Conservation (phyloP, 106 monocot species). For the Iris macrosiphon region DNA sequence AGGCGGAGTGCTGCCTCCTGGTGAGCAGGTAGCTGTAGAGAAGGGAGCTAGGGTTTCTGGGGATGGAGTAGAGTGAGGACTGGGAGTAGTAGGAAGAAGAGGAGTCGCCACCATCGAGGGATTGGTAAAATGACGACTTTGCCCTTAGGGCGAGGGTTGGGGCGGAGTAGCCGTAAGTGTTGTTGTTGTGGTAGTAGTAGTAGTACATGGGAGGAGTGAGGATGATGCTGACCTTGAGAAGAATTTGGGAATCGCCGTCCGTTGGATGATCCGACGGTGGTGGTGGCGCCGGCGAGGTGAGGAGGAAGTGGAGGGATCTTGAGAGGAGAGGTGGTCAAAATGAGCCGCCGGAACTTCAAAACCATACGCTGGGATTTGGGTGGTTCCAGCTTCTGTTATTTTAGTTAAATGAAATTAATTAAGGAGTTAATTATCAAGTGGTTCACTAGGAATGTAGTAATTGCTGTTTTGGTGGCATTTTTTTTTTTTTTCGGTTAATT, state of each 20-base stretch:
- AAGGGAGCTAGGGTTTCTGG: conserved; percentile 10
- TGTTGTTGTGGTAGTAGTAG: neutral
- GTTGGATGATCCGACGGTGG: neutral
- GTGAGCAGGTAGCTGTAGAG: conserved; percentile 4
- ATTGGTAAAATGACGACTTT: conserved; percentile 10
- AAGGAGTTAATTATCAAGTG: too few species aligned
- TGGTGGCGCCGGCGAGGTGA: neutral
- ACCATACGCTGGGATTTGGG: too few species aligned
- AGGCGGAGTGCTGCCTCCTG: neutral
- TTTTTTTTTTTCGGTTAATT: too few species aligned
- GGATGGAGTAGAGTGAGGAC: neutral
- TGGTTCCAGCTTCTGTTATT: too few species aligned
- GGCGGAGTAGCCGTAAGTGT: conserved; percentile 3
- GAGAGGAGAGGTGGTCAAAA: conserved; percentile 11
- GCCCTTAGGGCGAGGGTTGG: conserved; percentile 16
- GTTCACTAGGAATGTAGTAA: too few species aligned
- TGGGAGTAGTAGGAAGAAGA: conserved; percentile 1
- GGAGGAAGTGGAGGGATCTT: conserved; percentile 14
- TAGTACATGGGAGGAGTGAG: neutral
- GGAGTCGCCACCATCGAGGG: neutral
- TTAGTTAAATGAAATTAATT: too few species aligned
- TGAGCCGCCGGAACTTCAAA: conserved; percentile 7
- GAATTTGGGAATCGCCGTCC: neutral
- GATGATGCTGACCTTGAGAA: too few species aligned
- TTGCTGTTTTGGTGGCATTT: too few species aligned